phyloP scores from a whole-genome alignment of 2,329 filamentous ascomycete genomes.

The Fusarium brachygibbosum region DNA sequence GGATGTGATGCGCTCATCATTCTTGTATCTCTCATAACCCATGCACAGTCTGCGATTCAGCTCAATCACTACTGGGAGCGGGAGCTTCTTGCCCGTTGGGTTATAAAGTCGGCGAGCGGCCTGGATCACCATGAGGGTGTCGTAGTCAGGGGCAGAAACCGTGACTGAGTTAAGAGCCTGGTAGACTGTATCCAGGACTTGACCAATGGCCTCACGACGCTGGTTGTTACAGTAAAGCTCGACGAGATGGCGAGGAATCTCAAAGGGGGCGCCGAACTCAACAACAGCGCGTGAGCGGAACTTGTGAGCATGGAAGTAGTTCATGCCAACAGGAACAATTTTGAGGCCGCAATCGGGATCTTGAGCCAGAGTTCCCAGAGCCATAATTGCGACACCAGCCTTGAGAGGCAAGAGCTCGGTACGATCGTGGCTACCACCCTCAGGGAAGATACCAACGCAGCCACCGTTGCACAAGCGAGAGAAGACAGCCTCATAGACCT shows the following conservation, averaged over 20 bases:
- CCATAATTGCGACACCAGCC: constrained; percentile 98
- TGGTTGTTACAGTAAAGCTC: constrained; percentile 87
- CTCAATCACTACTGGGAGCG: constrained; percentile 92
- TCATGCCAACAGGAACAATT: constrained; percentile 98
- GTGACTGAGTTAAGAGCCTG: constrained; percentile 89
- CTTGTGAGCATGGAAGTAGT: constrained; percentile 99
- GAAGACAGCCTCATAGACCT: constrained; percentile 95
- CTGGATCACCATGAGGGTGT: constrained; percentile 97
- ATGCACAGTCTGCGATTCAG: constrained; percentile 91
- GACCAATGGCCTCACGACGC: constrained; percentile 86
- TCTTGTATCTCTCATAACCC: constrained; percentile 92
- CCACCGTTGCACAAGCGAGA: constrained; percentile 83
- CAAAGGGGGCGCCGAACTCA: constrained; percentile 92
- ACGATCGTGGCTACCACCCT: constrained; percentile 95
- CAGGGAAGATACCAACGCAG: constrained; percentile 96
- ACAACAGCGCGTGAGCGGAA: constrained; percentile 96
- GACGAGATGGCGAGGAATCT: constrained; percentile 85
- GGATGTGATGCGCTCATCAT: constrained; percentile 84
- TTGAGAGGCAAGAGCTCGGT: constrained; percentile 93
- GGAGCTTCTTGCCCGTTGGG: constrained; percentile 91
- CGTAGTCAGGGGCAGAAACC: constrained; percentile 92
- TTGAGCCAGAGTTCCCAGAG: constrained; percentile 86
- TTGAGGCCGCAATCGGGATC: constrained; percentile 89
- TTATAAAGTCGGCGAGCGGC: constrained; percentile 94
- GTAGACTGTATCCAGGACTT: constrained; percentile 88